A percentile compares a stretch with the other conserved stretches of the same genome.
Conservation (phyloP, 352 stramenopile species). For the Saprolegnia parasitica region DNA sequence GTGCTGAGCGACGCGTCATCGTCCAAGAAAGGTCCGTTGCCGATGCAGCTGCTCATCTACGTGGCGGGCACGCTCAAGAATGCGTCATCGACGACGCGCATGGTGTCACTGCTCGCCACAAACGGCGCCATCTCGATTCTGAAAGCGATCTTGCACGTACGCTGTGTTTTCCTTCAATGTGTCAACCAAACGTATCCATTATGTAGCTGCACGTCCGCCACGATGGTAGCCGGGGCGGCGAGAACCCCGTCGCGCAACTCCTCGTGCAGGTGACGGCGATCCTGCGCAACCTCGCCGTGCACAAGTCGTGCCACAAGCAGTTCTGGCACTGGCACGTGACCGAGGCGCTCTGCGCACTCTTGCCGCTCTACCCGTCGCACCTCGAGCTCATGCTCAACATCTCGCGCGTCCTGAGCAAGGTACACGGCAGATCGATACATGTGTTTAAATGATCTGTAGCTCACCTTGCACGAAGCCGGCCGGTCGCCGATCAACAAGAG, state of each 20-base stretch:
- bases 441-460: constrained; percentile 15
- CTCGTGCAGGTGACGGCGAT: constrained; percentile 62
- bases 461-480: constrained; percentile 68
- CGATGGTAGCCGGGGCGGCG: background rate
- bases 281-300: constrained; percentile 59
- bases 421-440: background rate
- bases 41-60: constrained; percentile 61
- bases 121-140: constrained; percentile 55
- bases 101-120: constrained; percentile 56
- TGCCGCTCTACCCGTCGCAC: constrained; percentile 37
- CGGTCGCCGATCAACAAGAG: constrained; percentile 63
- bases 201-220: background rate
- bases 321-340: constrained; percentile 53
- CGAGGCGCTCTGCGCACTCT: constrained; percentile 44
- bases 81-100: constrained; percentile 50
- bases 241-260: constrained; percentile 41
- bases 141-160: constrained; percentile 39
- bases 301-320: constrained; percentile 62
- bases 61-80: constrained; percentile 68
- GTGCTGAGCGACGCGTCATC: constrained; percentile 36
- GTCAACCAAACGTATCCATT: background rate
- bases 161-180: background rate
- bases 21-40: constrained; percentile 2
- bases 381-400: constrained; percentile 74
- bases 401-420: constrained; percentile 70